These are phyloP conservation scores for Meredithiella fracta DNA, from an alignment of 2,329 filamentous ascomycete species.

Conservation along the genomic window DNA sequence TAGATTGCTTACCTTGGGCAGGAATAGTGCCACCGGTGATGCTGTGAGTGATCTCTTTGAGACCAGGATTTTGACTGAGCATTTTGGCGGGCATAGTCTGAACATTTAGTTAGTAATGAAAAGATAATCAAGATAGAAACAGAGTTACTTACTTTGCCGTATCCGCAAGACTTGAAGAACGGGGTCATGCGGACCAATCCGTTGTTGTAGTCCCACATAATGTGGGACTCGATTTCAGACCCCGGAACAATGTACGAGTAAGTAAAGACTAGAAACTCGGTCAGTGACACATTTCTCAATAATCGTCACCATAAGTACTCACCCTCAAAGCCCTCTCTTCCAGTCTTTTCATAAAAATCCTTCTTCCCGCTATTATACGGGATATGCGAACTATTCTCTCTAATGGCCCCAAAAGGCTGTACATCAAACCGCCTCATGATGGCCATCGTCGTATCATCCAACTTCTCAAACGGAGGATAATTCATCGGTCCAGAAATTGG, in stretches of 20 bases:
- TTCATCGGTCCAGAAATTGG: constrained; percentile 44
- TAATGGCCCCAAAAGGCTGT: constrained; percentile 46
- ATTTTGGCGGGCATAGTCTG: constrained; percentile 83
- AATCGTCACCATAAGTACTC: constrained; percentile 17
- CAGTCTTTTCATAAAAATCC: constrained; percentile 70
- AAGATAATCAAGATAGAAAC: too few relatives aligned
- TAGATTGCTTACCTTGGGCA: constrained; percentile 54
- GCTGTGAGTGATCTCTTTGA: constrained; percentile 80
- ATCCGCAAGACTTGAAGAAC: constrained; percentile 81
- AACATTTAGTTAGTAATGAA: neutral
- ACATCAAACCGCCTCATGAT: constrained; percentile 50
- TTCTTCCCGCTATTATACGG: constrained; percentile 94
- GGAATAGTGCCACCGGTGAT: constrained; percentile 84
- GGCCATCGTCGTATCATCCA: constrained; percentile 38
- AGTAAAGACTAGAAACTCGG: constrained; percentile 47
- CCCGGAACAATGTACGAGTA: constrained; percentile 64
- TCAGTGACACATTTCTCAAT: neutral
- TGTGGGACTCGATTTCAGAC: constrained; percentile 48
- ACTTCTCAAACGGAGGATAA: constrained; percentile 56
- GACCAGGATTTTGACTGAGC: constrained; percentile 57
- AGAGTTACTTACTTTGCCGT: constrained; percentile 52
- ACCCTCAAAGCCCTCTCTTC: constrained; percentile 81
- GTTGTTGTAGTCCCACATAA: constrained; percentile 97
- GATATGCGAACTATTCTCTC: constrained; percentile 54
- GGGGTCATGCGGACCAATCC: constrained; percentile 87